Evolutionary conservation across 805 yeast species (phyloP).

Genomic region (Wickerhamomyces rabaulensis): DNA sequence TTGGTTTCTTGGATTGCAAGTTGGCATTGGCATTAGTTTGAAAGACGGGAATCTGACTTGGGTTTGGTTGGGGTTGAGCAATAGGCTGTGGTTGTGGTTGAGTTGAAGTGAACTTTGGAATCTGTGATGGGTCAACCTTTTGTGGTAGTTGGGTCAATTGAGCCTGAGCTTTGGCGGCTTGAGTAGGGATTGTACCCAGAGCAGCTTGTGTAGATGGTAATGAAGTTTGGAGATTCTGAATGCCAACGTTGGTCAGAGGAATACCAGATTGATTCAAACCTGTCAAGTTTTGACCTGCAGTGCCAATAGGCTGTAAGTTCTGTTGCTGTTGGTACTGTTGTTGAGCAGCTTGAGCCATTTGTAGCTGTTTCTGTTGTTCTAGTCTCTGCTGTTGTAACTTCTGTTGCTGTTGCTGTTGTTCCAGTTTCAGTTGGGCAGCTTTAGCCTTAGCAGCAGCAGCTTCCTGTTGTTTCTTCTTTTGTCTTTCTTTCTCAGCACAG

Average conservation of each 20-base stretch:
- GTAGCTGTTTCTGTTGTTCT: conserved; percentile 26
- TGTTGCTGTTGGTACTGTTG: conserved; percentile 12
- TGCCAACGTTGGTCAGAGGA: not conserved
- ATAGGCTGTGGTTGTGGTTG: not conserved
- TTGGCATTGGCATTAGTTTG: not conserved
- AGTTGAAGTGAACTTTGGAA: conserved; percentile 5
- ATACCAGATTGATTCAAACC: not conserved
- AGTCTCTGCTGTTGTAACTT: conserved; percentile 22
- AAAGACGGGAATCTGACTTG: conserved; percentile 7
- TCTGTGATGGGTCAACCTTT: conserved; percentile 6
- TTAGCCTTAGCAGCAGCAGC: conserved; percentile 55
- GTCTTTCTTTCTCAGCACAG: conserved; percentile 74
- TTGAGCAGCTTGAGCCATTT: conserved; percentile 16
- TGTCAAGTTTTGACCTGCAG: not conserved
- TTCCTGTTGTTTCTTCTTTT: conserved; percentile 62
- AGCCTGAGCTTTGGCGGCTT: not conserved
- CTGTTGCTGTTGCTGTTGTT: conserved; percentile 38
- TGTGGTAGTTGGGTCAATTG: not conserved
- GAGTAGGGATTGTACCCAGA: not conserved
- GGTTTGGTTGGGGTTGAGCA: conserved; percentile 1
- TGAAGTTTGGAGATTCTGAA: not conserved
- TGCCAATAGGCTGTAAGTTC: not conserved
- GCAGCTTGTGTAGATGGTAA: not conserved
- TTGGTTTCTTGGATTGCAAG: conserved; percentile 16
- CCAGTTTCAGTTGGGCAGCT: conserved; percentile 48